A percentile compares a stretch with the other conserved stretches of the same genome.
These are phyloP conservation scores for Neurospora tetraspora DNA, from an alignment of 495 filamentous ascomycete species.

Conservation along the genomic window DNA sequence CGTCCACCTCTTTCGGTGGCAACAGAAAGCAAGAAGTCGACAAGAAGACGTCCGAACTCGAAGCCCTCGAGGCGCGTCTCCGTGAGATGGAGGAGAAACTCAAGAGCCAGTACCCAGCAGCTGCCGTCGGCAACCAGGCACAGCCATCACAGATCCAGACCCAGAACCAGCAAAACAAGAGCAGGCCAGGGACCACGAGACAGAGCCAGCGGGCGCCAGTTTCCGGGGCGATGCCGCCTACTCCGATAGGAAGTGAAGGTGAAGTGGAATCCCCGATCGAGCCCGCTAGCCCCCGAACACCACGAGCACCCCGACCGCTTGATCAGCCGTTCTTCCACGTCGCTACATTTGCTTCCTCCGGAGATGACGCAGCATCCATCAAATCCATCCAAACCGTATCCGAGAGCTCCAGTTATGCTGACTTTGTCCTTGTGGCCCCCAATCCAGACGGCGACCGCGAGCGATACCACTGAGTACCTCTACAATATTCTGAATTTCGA, in stretches of 20 bases:
- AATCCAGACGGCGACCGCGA: conserved; percentile 31
- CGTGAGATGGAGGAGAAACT: conserved; percentile 78
- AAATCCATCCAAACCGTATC: conserved; percentile 14
- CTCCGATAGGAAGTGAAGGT: conserved; percentile 50
- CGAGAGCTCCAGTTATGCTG: conserved; percentile 21
- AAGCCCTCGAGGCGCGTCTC: conserved; percentile 73
- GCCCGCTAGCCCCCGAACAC: conserved; percentile 5
- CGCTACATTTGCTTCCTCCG: not conserved
- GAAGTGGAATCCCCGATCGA: conserved; percentile 29
- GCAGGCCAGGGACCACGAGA: conserved; percentile 33
- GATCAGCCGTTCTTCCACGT: not conserved
- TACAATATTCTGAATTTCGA: not conserved
- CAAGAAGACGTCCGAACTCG: conserved; percentile 67
- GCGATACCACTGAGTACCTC: conserved; percentile 14
- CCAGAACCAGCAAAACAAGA: conserved; percentile 18
- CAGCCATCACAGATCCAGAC: not conserved
- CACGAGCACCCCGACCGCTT: not conserved
- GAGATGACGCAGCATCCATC: conserved; percentile 15
- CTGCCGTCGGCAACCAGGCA: conserved; percentile 2
- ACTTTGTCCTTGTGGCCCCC: conserved; percentile 21
- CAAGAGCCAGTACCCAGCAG: conserved; percentile 29
- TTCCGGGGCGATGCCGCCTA: conserved; percentile 43
- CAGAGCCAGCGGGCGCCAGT: conserved; percentile 31
- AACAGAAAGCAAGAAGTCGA: conserved; percentile 60
- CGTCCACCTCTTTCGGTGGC: not conserved